A percentile compares a stretch with the other conserved stretches of the same genome.
Evolutionary conservation across 1,284 basidiomycete genomes (phyloP).

Genomic region (Rhodotorula glutinis): DNA sequence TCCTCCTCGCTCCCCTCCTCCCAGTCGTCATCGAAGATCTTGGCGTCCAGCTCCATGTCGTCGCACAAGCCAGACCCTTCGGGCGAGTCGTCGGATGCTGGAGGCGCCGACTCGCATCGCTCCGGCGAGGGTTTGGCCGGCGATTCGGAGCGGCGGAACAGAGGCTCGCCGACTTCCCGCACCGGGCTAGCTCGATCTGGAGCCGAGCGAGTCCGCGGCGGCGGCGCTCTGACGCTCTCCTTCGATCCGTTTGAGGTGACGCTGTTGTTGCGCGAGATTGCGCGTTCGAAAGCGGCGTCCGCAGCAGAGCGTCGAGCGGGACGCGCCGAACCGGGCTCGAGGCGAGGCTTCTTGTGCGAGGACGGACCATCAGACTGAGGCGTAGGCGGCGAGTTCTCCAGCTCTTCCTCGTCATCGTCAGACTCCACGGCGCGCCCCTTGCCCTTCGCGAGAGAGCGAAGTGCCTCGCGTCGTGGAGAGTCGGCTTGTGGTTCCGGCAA

Average conservation of each 20-base stretch:
- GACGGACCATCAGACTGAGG: neutral
- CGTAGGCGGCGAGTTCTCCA: constrained; percentile 4
- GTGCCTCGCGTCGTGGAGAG: neutral
- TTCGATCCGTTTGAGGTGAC: neutral
- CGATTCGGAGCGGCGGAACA: neutral
- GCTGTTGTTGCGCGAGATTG: neutral
- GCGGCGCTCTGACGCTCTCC: neutral
- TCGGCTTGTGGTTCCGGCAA: neutral
- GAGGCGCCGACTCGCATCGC: neutral
- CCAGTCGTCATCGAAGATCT: neutral
- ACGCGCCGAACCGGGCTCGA: neutral
- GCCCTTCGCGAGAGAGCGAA: neutral
- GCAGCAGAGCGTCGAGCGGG: neutral
- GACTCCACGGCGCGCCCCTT: neutral
- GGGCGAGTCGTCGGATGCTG: neutral
- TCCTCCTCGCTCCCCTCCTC: neutral
- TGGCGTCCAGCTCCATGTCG: constrained; percentile 6
- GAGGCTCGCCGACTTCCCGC: neutral
- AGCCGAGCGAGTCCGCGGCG: neutral
- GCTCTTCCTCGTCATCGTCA: constrained; percentile 5
- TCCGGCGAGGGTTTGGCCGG: neutral
- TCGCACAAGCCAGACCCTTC: neutral
- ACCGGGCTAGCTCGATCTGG: neutral
- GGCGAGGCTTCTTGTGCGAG: neutral
- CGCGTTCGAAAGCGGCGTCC: neutral